Percentiles rank a stretch among this genome's conserved stretches.
phyloP scores from a whole-genome alignment of 345 rosid species.

The Salix udensis region DNA sequence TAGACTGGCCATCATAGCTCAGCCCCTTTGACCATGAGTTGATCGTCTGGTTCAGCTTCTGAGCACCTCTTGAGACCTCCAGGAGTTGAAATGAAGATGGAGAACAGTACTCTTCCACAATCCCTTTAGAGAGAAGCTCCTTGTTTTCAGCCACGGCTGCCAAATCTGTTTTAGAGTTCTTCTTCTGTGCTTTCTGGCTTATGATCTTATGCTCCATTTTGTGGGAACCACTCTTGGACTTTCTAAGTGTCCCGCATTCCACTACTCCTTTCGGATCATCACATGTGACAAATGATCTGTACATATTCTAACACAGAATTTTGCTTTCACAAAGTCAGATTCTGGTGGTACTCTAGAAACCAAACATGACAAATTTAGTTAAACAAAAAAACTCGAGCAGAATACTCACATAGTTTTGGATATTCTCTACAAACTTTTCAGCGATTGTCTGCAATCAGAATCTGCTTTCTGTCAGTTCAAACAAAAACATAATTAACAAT shows the following conservation, averaged over 20 bases:
- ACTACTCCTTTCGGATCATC: constrained; percentile 86
- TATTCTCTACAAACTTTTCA: constrained; percentile 12
- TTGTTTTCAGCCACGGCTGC: constrained; percentile 26
- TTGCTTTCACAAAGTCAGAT: constrained; percentile 26
- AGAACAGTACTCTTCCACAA: constrained; percentile 15
- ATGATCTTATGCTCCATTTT: constrained; percentile 42
- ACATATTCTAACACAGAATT: constrained; percentile 51
- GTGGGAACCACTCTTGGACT: constrained; percentile 38
- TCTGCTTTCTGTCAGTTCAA: constrained; percentile 15
- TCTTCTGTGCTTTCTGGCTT: constrained; percentile 23
- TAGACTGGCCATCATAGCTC: constrained; percentile 38
- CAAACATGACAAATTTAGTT: constrained; percentile 4
- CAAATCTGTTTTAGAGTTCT: constrained; percentile 19
- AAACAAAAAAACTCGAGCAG: neutral
- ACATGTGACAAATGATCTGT: constrained; percentile 79
- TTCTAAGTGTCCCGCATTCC: constrained; percentile 70
- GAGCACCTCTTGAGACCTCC: constrained; percentile 77
- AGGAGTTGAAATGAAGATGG: constrained; percentile 61
- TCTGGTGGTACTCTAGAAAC: neutral
- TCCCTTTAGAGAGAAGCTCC: constrained; percentile 24
- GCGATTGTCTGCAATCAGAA: constrained; percentile 16
- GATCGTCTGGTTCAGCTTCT: constrained; percentile 64
- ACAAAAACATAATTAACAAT: constrained; percentile 11
- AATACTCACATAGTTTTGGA: constrained; percentile 18
- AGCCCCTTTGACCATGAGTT: constrained; percentile 59